Evolutionary conservation across 2,329 filamentous ascomycete species (phyloP).

Genomic region (Tolypocladium inflatum): DNA sequence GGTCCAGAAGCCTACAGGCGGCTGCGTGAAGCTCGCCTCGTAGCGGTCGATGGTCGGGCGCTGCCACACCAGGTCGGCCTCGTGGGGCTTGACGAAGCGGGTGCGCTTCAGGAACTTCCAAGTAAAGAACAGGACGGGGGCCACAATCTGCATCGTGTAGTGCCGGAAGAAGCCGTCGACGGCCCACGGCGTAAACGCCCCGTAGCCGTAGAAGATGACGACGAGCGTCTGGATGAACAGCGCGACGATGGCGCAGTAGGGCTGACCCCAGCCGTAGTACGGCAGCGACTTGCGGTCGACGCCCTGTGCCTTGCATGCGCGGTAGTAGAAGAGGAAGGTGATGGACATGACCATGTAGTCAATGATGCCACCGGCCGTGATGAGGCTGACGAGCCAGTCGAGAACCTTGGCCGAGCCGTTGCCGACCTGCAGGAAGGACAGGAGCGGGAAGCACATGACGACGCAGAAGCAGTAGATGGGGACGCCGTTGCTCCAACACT

Average conservation of each 20-base stretch:
- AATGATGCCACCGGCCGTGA: constrained; percentile 49
- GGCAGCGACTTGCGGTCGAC: constrained; percentile 43
- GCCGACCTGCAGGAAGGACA: constrained; percentile 42
- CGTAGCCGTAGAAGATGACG: constrained; percentile 46
- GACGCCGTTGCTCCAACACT: constrained; percentile 51
- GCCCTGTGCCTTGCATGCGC: constrained; percentile 42
- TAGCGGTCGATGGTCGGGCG: constrained; percentile 49
- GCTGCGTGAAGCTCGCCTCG: constrained; percentile 38
- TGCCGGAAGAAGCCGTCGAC: constrained; percentile 38
- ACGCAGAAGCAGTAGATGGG: constrained; percentile 48
- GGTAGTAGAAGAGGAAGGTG: constrained; percentile 37
- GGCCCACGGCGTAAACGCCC: constrained; percentile 38
- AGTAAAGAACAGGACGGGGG: constrained; percentile 41
- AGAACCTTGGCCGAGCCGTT: constrained; percentile 39
- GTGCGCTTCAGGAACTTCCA: constrained; percentile 59
- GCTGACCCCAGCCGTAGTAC: constrained; percentile 50
- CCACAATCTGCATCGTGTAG: constrained; percentile 48
- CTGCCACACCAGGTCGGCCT: constrained; percentile 53
- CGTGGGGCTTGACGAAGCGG: constrained; percentile 37
- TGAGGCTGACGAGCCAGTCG: constrained; percentile 44
- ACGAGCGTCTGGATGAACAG: constrained; percentile 31
- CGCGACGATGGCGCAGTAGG: constrained; percentile 43
- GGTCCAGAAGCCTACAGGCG: constrained; percentile 44
- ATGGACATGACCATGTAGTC: constrained; percentile 48
- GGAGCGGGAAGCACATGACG: constrained; percentile 42